Conservation (phyloP, 345 rosid species). For the Bruguiera gymnorhiza region DNA sequence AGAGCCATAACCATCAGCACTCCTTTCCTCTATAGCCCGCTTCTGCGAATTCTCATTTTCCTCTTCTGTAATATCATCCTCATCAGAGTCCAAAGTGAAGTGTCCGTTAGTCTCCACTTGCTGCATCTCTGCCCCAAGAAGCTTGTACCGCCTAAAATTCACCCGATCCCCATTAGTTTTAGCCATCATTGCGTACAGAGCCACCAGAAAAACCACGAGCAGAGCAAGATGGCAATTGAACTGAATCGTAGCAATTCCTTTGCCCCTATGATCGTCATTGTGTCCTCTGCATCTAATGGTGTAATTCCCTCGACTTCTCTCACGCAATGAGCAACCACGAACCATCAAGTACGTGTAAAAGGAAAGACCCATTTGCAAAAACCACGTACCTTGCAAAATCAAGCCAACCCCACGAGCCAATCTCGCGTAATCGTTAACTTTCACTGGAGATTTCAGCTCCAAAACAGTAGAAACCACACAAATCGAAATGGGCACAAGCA, state of each 20-base stretch:
- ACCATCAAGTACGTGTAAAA: conserved; percentile 61
- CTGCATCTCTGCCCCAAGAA: conserved; percentile 62
- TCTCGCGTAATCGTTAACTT: conserved; percentile 29
- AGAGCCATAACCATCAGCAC: conserved; percentile 50
- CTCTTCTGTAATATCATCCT: conserved; percentile 53
- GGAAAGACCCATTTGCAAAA: conserved; percentile 81
- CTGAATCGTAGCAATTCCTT: conserved; percentile 88
- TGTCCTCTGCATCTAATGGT: conserved; percentile 77
- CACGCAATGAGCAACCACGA: conserved; percentile 63
- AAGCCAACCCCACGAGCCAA: conserved; percentile 67
- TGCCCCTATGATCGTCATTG: conserved; percentile 70
- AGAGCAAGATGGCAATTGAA: conserved; percentile 87
- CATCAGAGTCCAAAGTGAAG: conserved; percentile 81
- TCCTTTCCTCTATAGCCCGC: conserved; percentile 31
- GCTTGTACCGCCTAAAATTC: conserved; percentile 47
- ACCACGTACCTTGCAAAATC: conserved; percentile 84
- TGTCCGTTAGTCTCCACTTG: conserved; percentile 37
- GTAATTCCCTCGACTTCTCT: conserved; percentile 71
- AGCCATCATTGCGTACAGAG: conserved; percentile 45
- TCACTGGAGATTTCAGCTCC: conserved; percentile 34
- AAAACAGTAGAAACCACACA: conserved; percentile 58
- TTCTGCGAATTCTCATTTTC: conserved; percentile 17
- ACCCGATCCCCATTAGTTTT: conserved; percentile 39
- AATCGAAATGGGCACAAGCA: conserved; percentile 70
- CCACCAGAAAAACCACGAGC: conserved; percentile 46